Evolutionary conservation across 805 yeast genomes (phyloP).

Genomic region (Wickerhamomyces xylosicus): DNA sequence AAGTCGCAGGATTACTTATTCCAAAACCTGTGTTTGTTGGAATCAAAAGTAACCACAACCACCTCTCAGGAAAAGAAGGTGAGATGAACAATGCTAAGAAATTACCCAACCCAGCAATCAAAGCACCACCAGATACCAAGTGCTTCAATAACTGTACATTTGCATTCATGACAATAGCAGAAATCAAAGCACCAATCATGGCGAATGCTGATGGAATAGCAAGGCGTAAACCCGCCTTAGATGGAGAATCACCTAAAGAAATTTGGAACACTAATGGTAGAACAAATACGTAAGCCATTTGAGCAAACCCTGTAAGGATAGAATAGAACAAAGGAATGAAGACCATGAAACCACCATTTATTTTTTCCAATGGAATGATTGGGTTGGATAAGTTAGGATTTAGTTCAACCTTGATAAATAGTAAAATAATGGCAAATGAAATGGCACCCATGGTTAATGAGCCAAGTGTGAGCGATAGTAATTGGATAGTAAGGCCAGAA

Average conservation of each 20-base stretch:
- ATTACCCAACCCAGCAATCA: slow-evolving; percentile 27
- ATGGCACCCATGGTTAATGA: slow-evolving; percentile 4
- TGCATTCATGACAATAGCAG: slow-evolving; percentile 29
- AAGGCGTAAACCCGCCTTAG: slow-evolving; percentile 30
- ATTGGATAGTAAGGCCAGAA: slow-evolving; percentile 22
- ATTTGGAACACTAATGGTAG: slow-evolving; percentile 33
- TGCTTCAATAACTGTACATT: slow-evolving; percentile 17
- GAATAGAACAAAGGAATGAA: slow-evolving; percentile 21
- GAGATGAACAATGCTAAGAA: slow-evolving; percentile 29
- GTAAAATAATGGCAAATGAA: slow-evolving; percentile 8
- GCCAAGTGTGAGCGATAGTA: slow-evolving; percentile 19
- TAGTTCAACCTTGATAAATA: slow-evolving; percentile 11
- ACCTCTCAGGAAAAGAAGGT: slow-evolving; percentile 20
- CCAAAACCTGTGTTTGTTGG: slow-evolving; percentile 42
- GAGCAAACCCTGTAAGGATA: slow-evolving; percentile 27
- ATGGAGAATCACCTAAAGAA: slow-evolving; percentile 28
- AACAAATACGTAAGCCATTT: slow-evolving; percentile 30
- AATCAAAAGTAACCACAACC: slow-evolving; percentile 30
- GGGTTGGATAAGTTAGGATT: slow-evolving; percentile 21
- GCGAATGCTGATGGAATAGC: slow-evolving; percentile 31
- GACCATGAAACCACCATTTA: slow-evolving; percentile 17
- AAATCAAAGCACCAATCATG: slow-evolving; percentile 31
- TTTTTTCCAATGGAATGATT: slow-evolving; percentile 23
- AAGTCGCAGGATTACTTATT: slow-evolving; percentile 48
- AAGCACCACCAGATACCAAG: slow-evolving; percentile 24